These are phyloP conservation scores for Dictyophora rubrovolvata DNA, from an alignment of 768 basidiomycete species.

Conservation along the genomic window DNA sequence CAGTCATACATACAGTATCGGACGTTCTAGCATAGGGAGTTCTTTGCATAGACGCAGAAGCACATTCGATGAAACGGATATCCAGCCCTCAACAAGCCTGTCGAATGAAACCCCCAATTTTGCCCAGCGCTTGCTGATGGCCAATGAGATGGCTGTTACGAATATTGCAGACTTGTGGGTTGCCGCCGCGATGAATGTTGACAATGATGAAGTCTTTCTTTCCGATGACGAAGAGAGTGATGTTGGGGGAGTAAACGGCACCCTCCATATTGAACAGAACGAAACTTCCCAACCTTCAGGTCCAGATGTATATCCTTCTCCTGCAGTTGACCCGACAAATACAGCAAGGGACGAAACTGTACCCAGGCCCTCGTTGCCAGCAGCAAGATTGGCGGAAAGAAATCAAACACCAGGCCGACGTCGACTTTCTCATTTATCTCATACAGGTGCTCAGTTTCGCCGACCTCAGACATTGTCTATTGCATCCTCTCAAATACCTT, in stretches of 20 bases:
- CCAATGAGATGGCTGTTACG: constrained; percentile 91
- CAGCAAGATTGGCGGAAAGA: not conserved
- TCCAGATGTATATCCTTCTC: not conserved
- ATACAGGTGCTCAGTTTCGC: not conserved
- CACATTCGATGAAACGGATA: constrained; percentile 31
- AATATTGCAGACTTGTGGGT: constrained; percentile 97
- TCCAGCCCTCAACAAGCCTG: not conserved
- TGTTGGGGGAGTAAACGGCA: constrained; percentile 17
- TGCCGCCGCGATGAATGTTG: constrained; percentile 90
- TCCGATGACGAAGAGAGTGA: constrained; percentile 35
- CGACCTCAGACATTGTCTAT: constrained; percentile 1
- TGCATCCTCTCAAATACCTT: constrained; percentile 47
- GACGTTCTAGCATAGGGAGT: constrained; percentile 44
- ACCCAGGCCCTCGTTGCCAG: not conserved
- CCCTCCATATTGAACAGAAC: not conserved
- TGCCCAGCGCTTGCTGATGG: constrained; percentile 78
- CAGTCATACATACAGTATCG: constrained; percentile 33
- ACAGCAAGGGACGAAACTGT: not conserved
- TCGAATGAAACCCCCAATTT: constrained; percentile 52
- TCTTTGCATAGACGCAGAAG: constrained; percentile 40
- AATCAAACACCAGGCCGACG: not conserved
- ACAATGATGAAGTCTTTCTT: constrained; percentile 77
- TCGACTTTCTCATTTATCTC: not conserved
- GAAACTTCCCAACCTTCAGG: not conserved
- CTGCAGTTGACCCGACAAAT: not conserved